These are phyloP conservation scores for Pulveroboletus sp. DNA, from an alignment of 768 basidiomycete species.

Conservation along the genomic window DNA sequence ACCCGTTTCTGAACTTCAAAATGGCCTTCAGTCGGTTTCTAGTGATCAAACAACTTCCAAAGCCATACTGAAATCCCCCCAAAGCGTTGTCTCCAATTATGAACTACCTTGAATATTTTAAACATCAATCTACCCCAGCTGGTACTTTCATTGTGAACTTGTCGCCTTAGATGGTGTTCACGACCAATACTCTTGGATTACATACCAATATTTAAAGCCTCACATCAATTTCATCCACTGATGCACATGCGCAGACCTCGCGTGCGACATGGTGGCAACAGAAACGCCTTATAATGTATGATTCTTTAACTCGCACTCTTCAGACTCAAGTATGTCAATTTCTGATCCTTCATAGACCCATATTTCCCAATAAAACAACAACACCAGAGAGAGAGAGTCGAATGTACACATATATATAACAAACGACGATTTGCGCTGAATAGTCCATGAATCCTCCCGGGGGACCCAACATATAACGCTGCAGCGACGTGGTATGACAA, in stretches of 20 bases:
- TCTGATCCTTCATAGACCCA: background rate
- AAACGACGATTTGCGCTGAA: conserved; percentile 6
- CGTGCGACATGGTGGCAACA: background rate
- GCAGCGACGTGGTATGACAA: conserved; percentile 1
- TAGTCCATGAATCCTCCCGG: background rate
- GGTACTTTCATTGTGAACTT: no score
- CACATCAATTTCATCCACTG: background rate
- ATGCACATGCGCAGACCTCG: background rate
- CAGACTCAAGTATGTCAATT: background rate
- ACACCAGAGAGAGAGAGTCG: conserved; percentile 15
- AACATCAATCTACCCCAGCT: no score
- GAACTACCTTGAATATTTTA: no score
- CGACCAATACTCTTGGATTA: background rate
- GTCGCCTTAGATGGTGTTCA: background rate
- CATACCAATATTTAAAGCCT: background rate
- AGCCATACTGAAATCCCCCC: no score
- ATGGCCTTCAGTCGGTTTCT: no score
- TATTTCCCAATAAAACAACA: conserved; percentile 20
- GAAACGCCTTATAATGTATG: background rate
- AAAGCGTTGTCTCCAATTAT: no score
- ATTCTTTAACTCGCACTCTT: background rate
- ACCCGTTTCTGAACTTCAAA: no score
- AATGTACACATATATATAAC: conserved; percentile 14
- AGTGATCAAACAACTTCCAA: no score
- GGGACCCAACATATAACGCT: conserved; percentile 4